Evolutionary conservation across 2,329 filamentous ascomycete genomes (phyloP).

Genomic region (Dothiorella sarmentorum): DNA sequence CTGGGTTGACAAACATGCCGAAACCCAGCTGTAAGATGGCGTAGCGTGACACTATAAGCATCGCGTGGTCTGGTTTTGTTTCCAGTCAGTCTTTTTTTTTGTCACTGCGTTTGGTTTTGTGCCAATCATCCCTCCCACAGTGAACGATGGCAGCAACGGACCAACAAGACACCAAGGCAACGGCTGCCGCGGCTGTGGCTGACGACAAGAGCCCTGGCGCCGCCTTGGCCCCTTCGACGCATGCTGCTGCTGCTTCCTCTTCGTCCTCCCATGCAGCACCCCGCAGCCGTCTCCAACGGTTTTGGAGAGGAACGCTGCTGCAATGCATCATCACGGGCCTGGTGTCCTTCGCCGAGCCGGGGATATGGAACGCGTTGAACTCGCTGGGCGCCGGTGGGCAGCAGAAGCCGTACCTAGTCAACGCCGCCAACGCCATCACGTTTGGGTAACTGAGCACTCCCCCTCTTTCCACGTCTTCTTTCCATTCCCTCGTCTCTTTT

Average conservation of each 20-base stretch:
- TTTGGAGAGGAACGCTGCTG: conserved; percentile 47
- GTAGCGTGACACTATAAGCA: too few species aligned
- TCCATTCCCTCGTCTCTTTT: too few species aligned
- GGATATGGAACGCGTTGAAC: conserved; percentile 59
- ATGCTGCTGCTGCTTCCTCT: background rate
- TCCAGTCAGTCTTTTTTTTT: background rate
- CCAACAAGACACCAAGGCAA: background rate
- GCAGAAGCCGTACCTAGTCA: conserved; percentile 63
- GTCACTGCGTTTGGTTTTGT: too few species aligned
- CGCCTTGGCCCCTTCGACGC: too few species aligned
- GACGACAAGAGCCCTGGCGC: background rate
- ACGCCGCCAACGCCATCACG: conserved; percentile 66
- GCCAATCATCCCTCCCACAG: too few species aligned
- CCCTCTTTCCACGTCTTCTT: too few species aligned
- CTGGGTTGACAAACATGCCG: background rate
- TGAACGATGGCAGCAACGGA: background rate
- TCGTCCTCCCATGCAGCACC: too few species aligned
- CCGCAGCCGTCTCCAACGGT: conserved; percentile 11
- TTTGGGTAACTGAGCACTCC: conserved; percentile 54
- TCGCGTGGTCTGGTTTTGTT: background rate
- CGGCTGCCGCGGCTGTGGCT: background rate
- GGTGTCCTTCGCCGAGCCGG: conserved; percentile 45
- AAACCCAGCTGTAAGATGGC: background rate
- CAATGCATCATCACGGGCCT: conserved; percentile 47
- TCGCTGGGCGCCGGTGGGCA: conserved; percentile 67